A percentile compares a stretch with the other conserved stretches of the same genome.
phyloP scores from a whole-genome alignment of 768 basidiomycete species.

The Candolleomyces efflorescens region DNA sequence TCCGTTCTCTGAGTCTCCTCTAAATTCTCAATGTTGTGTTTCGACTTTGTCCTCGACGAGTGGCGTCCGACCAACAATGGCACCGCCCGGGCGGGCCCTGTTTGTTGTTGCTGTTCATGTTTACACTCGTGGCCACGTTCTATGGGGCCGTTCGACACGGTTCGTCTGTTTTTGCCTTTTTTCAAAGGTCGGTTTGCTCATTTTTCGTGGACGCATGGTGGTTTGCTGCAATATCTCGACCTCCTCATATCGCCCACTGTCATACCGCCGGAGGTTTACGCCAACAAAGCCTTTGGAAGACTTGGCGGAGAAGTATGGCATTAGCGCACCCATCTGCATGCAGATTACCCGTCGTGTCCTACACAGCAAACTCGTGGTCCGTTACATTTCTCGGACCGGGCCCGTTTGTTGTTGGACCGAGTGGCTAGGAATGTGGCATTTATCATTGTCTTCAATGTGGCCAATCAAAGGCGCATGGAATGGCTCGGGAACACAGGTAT shows the following conservation, averaged over 20 bases:
- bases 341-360: slow-evolving; percentile 86
- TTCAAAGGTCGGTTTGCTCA: slow-evolving; percentile 13
- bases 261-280: slow-evolving; percentile 67
- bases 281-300: slow-evolving; percentile 62
- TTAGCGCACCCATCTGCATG: slow-evolving; percentile 88
- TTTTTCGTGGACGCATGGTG: slow-evolving; percentile 73
- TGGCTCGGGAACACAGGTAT: too few relatives aligned
- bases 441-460: too few relatives aligned
- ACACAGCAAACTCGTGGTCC: slow-evolving; percentile 56
- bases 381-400: slow-evolving; percentile 23
- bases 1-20: too few relatives aligned
- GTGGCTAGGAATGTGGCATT: too few relatives aligned
- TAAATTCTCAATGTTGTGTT: too few relatives aligned
- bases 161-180: slow-evolving; percentile 36
- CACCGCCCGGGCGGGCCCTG: too few relatives aligned
- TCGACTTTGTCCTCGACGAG: too few relatives aligned
- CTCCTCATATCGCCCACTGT: slow-evolving; percentile 73
- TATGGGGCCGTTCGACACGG: slow-evolving; percentile 87
- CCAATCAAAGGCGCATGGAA: too few relatives aligned
- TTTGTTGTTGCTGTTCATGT: too few relatives aligned
- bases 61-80: too few relatives aligned
- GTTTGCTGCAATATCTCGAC: slow-evolving; percentile 89
- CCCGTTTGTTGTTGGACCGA: too few relatives aligned
- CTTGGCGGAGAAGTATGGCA: slow-evolving; percentile 70
- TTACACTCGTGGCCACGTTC: too few relatives aligned